A percentile compares a stretch with the other conserved stretches of the same genome.
These are phyloP conservation scores for Amylostereum areolatum DNA, from an alignment of 1,284 basidiomycete species.

Conservation along the genomic window DNA sequence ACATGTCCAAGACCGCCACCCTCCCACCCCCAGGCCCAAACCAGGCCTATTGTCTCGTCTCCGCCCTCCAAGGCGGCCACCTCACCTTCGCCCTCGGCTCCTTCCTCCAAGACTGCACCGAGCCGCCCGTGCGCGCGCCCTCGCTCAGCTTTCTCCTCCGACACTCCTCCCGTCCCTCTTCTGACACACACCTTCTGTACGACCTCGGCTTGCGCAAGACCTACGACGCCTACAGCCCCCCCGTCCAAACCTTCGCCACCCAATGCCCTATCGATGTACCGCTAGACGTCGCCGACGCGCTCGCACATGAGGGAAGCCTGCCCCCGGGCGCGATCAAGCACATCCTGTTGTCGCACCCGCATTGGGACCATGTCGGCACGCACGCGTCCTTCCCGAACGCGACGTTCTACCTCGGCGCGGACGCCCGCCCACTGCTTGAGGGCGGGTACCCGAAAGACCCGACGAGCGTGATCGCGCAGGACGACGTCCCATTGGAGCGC, in stretches of 20 bases:
- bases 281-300: slow-evolving; percentile 39
- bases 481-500: slow-evolving; percentile 28
- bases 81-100: slow-evolving; percentile 29
- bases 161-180: slow-evolving; percentile 27
- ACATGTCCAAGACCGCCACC: neutral
- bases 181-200: slow-evolving; percentile 34
- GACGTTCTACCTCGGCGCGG: slow-evolving; percentile 21
- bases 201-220: slow-evolving; percentile 45
- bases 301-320: slow-evolving; percentile 35
- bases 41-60: slow-evolving; percentile 42
- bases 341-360: slow-evolving; percentile 21
- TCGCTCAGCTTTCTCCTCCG: slow-evolving; percentile 41
- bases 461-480: slow-evolving; percentile 9
- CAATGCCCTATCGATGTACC: slow-evolving; percentile 20
- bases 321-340: slow-evolving; percentile 17
- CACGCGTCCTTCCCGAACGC: slow-evolving; percentile 20
- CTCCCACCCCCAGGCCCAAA: slow-evolving; percentile 27
- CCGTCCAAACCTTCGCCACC: slow-evolving; percentile 21
- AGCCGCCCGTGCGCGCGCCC: slow-evolving; percentile 19
- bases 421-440: slow-evolving; percentile 12
- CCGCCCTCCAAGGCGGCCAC: slow-evolving; percentile 43
- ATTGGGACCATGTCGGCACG: slow-evolving; percentile 30
- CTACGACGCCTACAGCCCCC: slow-evolving; percentile 32
- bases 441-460: slow-evolving; percentile 18
- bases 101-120: slow-evolving; percentile 19